Evolutionary conservation across 805 yeast genomes (phyloP).

Genomic region (Candida michaelii): DNA sequence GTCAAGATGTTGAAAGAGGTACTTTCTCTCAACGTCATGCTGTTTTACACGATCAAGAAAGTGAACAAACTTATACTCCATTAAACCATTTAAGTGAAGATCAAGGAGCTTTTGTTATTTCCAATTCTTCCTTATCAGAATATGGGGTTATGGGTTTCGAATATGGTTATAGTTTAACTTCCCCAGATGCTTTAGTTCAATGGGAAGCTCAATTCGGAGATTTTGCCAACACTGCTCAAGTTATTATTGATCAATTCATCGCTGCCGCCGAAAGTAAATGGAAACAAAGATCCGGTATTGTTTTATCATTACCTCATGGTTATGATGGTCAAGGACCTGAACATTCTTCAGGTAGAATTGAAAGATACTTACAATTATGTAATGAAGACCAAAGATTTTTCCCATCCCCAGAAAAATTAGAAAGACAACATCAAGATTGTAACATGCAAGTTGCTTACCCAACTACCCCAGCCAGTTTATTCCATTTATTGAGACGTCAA

Average conservation of each 20-base stretch:
- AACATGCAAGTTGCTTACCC: slow-evolving; percentile 98
- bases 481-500: slow-evolving; percentile 97
- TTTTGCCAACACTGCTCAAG: slow-evolving; percentile 99
- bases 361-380: slow-evolving; percentile 92
- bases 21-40: slow-evolving; percentile 99
- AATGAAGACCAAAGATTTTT: slow-evolving; percentile 93
- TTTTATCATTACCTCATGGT: slow-evolving; percentile 96
- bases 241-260: slow-evolving; percentile 92
- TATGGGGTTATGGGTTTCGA: slow-evolving; percentile 99
- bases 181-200: slow-evolving; percentile 94
- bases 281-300: slow-evolving; percentile 98
- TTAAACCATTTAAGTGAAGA: slow-evolving; percentile 73
- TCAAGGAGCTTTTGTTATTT: slow-evolving; percentile 84
- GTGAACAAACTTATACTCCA: slow-evolving; percentile 83
- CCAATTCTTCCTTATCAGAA: slow-evolving; percentile 95
- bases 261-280: slow-evolving; percentile 97
- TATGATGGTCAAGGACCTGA: slow-evolving; percentile 99
- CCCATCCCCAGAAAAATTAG: slow-evolving; percentile 87
- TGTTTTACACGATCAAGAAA: slow-evolving; percentile 92
- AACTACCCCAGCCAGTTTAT: slow-evolving; percentile 93
- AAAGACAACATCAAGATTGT: slow-evolving; percentile 98
- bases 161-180: slow-evolving; percentile 96
- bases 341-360: slow-evolving; percentile 97
- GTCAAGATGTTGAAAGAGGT: slow-evolving; percentile 99
- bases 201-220: slow-evolving; percentile 99